phyloP scores from a whole-genome alignment of 1,284 basidiomycete species.

The Tilletia horrida region DNA sequence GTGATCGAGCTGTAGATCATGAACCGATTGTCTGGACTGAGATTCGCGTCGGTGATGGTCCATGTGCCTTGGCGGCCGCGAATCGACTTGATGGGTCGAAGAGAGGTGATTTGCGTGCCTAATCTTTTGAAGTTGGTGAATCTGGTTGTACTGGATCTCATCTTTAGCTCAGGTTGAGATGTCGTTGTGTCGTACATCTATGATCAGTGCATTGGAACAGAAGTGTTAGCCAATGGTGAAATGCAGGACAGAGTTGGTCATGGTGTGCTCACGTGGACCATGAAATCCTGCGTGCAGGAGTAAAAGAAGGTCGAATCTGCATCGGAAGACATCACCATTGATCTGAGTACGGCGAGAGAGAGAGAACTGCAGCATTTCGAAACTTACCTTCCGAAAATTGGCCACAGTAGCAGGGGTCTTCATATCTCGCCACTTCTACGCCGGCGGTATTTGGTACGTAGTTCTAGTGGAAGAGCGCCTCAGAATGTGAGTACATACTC shows the following conservation, averaged over 20 bases:
- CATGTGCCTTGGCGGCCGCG: constrained; percentile 44
- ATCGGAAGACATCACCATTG: not conserved
- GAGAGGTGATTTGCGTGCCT: constrained; percentile 27
- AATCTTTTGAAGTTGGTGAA: not conserved
- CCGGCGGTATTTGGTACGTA: constrained; percentile 82
- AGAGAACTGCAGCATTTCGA: too few relatives aligned
- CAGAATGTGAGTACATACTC: too few relatives aligned
- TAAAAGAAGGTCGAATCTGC: constrained; percentile 56
- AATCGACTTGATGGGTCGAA: constrained; percentile 50
- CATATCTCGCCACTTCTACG: constrained; percentile 77
- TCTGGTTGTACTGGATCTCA: too few relatives aligned
- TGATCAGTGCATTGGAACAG: not conserved
- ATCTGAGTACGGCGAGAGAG: too few relatives aligned
- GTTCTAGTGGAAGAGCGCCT: not conserved
- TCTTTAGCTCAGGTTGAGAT: constrained; percentile 19
- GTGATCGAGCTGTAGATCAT: constrained; percentile 70
- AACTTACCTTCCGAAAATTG: constrained; percentile 68
- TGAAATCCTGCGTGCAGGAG: constrained; percentile 67
- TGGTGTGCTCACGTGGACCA: constrained; percentile 57
- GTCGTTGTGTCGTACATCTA: constrained; percentile 77
- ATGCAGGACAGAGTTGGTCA: not conserved
- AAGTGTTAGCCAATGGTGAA: not conserved
- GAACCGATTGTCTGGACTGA: constrained; percentile 87
- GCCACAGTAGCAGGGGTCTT: constrained; percentile 81
- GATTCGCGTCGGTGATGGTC: constrained; percentile 70